These are phyloP conservation scores for Moesziomyces globuligerus DNA, from an alignment of 1,284 basidiomycete genomes.

Conservation along the genomic window DNA sequence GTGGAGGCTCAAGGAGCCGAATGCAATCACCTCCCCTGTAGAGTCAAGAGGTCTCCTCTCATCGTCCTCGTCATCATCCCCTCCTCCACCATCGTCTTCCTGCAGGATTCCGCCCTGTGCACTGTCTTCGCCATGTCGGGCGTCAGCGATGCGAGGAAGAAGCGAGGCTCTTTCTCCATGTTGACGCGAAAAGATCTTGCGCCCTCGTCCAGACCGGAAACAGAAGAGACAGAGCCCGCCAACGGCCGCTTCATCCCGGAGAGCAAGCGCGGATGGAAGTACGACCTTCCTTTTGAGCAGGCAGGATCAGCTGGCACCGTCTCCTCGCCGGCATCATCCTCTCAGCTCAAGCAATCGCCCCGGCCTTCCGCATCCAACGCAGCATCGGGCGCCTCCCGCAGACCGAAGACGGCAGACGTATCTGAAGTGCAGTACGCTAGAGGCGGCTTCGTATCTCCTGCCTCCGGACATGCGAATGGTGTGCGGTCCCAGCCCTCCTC, in stretches of 20 bases:
- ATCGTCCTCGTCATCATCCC: background rate
- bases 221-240: constrained; percentile 10
- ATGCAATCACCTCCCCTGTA: no score
- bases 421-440: background rate
- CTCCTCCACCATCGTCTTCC: background rate
- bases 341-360: background rate
- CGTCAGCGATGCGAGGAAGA: constrained; percentile 22
- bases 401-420: background rate
- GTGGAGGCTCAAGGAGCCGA: no score
- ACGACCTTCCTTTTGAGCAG: constrained; percentile 7
- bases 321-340: constrained; percentile 4
- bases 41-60: no score
- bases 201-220: background rate
- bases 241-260: constrained; percentile 37
- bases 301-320: no score
- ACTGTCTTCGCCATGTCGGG: constrained; percentile 7
- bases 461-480: background rate
- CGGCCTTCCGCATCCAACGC: background rate
- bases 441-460: background rate
- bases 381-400: background rate
- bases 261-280: constrained; percentile 40
- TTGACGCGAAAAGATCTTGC: constrained; percentile 12
- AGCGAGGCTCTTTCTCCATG: constrained; percentile 29
- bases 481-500: constrained; percentile 5
- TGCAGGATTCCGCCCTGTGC: background rate